phyloP scores from a whole-genome alignment of 805 yeast species.

The Yarrowia hollandica region DNA sequence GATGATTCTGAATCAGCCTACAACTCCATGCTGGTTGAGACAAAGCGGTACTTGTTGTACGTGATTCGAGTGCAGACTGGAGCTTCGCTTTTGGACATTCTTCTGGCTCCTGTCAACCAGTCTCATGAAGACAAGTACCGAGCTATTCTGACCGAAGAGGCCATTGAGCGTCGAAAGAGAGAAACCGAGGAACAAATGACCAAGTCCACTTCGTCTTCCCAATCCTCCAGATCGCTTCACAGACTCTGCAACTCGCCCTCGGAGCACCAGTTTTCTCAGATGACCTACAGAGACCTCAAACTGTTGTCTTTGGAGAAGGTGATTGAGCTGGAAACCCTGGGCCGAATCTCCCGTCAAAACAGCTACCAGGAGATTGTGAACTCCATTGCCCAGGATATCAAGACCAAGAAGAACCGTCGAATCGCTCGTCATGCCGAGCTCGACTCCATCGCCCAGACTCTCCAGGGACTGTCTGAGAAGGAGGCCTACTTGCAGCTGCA shows the following conservation, averaged over 20 bases:
- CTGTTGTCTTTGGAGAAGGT: slow-evolving; percentile 71
- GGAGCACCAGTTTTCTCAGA: slow-evolving; percentile 10
- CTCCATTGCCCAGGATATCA: slow-evolving; percentile 79
- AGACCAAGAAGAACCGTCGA: slow-evolving; percentile 54
- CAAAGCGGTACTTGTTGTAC: slow-evolving; percentile 78
- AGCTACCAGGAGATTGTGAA: slow-evolving; percentile 78
- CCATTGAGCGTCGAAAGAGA: slow-evolving; percentile 36
- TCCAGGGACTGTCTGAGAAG: slow-evolving; percentile 49
- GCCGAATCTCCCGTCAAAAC: slow-evolving; percentile 62
- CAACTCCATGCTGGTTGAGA: slow-evolving; percentile 65
- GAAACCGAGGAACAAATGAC: slow-evolving; percentile 39
- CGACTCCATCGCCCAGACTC: slow-evolving; percentile 47
- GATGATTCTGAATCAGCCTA: slow-evolving; percentile 55
- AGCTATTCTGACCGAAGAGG: slow-evolving; percentile 54
- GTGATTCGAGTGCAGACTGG: slow-evolving; percentile 79
- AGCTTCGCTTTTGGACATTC: slow-evolving; percentile 62
- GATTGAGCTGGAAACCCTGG: slow-evolving; percentile 69
- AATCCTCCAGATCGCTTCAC: slow-evolving; percentile 39
- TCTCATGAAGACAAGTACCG: slow-evolving; percentile 68
- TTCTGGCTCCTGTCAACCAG: slow-evolving; percentile 64
- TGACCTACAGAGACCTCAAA: slow-evolving; percentile 69
- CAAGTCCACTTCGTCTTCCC: slow-evolving; percentile 39
- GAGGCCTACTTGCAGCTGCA: slow-evolving; percentile 47
- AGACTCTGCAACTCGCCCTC: slow-evolving; percentile 20
- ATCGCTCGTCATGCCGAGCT: slow-evolving; percentile 51